Conservation (phyloP, 1,139 yeast species). For the Pichia sp. region DNA sequence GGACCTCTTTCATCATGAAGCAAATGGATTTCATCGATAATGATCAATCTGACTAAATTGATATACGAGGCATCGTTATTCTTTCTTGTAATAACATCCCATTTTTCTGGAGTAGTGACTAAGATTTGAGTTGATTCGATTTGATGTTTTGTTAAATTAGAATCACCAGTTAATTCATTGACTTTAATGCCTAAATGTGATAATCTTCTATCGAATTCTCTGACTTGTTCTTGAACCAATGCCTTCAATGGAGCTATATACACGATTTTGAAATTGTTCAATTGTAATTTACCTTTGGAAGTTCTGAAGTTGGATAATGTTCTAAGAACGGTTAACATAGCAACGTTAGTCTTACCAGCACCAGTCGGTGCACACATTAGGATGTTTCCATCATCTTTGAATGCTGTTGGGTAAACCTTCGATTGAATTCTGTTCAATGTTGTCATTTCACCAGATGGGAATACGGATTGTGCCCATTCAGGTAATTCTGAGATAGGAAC, state of each 20-base stretch:
- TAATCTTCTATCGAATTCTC: slow-evolving; percentile 77
- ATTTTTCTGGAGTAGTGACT: slow-evolving; percentile 79
- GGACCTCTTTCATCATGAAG: slow-evolving; percentile 97
- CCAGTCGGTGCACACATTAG: slow-evolving; percentile 97
- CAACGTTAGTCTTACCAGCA: slow-evolving; percentile 97
- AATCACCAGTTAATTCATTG: slow-evolving; percentile 90
- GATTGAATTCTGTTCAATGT: slow-evolving; percentile 84
- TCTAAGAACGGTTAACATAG: slow-evolving; percentile 72
- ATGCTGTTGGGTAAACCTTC: slow-evolving; percentile 74
- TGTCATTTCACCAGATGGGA: slow-evolving; percentile 64
- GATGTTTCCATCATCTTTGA: slow-evolving; percentile 66
- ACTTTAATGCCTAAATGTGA: slow-evolving; percentile 69
- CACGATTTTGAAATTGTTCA: slow-evolving; percentile 69
- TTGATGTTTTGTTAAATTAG: slow-evolving; percentile 74
- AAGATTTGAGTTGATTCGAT: slow-evolving; percentile 77
- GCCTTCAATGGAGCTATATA: slow-evolving; percentile 96
- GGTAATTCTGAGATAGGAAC: slow-evolving; percentile 69
- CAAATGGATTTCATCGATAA: slow-evolving; percentile 91
- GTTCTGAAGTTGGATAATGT: slow-evolving; percentile 56
- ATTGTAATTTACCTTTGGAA: slow-evolving; percentile 47
- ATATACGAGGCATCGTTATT: slow-evolving; percentile 61
- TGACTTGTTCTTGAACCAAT: slow-evolving; percentile 90
- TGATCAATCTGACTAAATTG: slow-evolving; percentile 64
- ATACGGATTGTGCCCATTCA: slow-evolving; percentile 76
- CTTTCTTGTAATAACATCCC: slow-evolving; percentile 95